Conservation (phyloP, 371 early-diverging fungal species). For the Mucor sp. region DNA sequence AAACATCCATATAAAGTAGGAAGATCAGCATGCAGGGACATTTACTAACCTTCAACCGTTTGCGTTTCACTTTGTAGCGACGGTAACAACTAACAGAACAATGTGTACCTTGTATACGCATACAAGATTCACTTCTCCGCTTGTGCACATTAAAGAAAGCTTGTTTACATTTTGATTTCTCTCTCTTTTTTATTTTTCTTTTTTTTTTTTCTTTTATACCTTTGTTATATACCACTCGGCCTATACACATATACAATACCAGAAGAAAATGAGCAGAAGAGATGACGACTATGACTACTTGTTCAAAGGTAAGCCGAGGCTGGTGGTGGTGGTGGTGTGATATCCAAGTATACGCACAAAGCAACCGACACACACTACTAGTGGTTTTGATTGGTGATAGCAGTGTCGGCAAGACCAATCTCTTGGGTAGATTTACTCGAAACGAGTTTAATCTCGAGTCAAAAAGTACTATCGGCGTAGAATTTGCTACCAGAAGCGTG, state of each 20-base stretch:
- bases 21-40: too few species aligned
- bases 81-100: background rate
- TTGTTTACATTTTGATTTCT: background rate
- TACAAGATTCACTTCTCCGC: conserved; percentile 8
- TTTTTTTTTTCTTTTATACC: background rate
- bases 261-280: conserved; percentile 14
- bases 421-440: conserved; percentile 96
- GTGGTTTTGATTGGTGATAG: conserved; percentile 99
- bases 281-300: conserved; percentile 30
- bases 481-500: conserved; percentile 98
- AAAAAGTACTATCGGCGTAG: conserved; percentile 99
- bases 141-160: background rate
- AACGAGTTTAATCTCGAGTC: conserved; percentile 98
- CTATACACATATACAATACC: background rate
- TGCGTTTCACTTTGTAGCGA: too few species aligned
- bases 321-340: background rate
- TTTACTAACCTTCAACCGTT: too few species aligned
- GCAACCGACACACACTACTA: conserved; percentile 25
- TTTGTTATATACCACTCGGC: background rate
- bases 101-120: conserved; percentile 2
- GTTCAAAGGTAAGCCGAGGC: conserved; percentile 21
- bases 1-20: too few species aligned
- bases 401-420: conserved; percentile 99
- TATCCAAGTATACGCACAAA: conserved; percentile 5
- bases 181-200: conserved; percentile 2